Conservation (phyloP, 805 yeast species). For the Citeromyces matritensis region DNA sequence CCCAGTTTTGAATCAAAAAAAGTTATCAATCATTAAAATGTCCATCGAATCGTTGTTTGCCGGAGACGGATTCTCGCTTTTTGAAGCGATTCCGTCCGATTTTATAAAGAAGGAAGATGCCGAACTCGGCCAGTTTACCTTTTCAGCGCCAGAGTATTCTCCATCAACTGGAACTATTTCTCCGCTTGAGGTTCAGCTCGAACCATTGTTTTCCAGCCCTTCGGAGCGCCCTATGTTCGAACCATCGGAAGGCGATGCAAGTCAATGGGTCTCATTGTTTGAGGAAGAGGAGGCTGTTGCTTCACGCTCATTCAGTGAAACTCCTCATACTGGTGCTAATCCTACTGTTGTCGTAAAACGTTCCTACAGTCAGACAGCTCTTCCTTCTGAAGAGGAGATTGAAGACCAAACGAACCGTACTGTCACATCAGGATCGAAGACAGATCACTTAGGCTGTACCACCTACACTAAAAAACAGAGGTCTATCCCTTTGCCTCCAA, state of each 20-base stretch:
- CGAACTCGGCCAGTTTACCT: too few species aligned
- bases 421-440: neutral
- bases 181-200: conserved; percentile 39
- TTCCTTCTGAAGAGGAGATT: neutral
- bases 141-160: too few species aligned
- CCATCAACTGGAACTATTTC: conserved; percentile 16
- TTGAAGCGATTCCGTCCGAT: too few species aligned
- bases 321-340: neutral
- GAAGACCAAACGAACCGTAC: neutral
- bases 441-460: conserved; percentile 62
- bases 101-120: conserved; percentile 1
- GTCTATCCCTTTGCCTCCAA: conserved; percentile 54
- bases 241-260: conserved; percentile 19
- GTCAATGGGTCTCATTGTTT: conserved; percentile 51
- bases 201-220: conserved; percentile 11
- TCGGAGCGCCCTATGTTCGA: conserved; percentile 49
- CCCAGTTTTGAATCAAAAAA: too few species aligned
- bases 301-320: conserved; percentile 10
- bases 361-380: neutral
- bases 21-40: too few species aligned
- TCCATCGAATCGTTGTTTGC: too few species aligned
- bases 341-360: conserved; percentile 6
- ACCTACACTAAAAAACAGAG: conserved; percentile 71
- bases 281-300: conserved; percentile 19
- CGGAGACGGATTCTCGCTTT: too few species aligned